phyloP scores from a whole-genome alignment of 805 yeast genomes.

The Myxozyma sirexii region DNA sequence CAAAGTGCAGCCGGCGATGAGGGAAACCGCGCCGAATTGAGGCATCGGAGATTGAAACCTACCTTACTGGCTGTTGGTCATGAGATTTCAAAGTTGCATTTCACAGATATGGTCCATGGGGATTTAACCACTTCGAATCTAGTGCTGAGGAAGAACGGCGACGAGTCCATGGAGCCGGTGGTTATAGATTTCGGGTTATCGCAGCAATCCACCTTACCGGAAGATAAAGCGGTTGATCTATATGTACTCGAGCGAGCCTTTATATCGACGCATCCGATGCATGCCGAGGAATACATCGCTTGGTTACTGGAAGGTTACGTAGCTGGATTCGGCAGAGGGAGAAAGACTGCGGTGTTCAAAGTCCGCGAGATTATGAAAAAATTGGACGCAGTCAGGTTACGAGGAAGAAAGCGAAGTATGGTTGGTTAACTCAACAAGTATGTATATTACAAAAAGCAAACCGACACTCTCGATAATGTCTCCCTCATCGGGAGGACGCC shows the following conservation, averaged over 20 bases:
- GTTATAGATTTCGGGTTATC: conserved; percentile 93
- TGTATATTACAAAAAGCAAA: not conserved
- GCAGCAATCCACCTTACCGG: conserved; percentile 70
- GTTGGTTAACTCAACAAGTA: conserved; percentile 57
- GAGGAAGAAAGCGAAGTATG: conserved; percentile 96
- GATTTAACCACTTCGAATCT: conserved; percentile 91
- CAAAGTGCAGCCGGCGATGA: conserved; percentile 2
- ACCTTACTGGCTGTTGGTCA: conserved; percentile 62
- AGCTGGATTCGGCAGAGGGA: conserved; percentile 27
- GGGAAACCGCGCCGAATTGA: not conserved
- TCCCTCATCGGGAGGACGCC: not conserved
- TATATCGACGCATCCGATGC: conserved; percentile 82
- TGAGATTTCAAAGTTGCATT: conserved; percentile 71
- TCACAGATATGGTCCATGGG: conserved; percentile 83
- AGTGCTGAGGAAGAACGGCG: conserved; percentile 48
- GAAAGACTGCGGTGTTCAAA: conserved; percentile 34
- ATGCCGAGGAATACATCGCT: conserved; percentile 61
- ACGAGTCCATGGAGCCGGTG: conserved; percentile 49
- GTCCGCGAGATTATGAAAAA: conserved; percentile 56
- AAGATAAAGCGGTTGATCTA: conserved; percentile 96
- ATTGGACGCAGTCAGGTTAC: conserved; percentile 79
- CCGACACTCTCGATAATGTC: not conserved
- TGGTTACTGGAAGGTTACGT: conserved; percentile 76
- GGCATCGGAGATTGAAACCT: conserved; percentile 44
- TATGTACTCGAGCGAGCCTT: conserved; percentile 93